A percentile compares a stretch with the other conserved stretches of the same genome.
Evolutionary conservation across 2,329 filamentous ascomycete species (phyloP).

Genomic region (Fusarium sp.): DNA sequence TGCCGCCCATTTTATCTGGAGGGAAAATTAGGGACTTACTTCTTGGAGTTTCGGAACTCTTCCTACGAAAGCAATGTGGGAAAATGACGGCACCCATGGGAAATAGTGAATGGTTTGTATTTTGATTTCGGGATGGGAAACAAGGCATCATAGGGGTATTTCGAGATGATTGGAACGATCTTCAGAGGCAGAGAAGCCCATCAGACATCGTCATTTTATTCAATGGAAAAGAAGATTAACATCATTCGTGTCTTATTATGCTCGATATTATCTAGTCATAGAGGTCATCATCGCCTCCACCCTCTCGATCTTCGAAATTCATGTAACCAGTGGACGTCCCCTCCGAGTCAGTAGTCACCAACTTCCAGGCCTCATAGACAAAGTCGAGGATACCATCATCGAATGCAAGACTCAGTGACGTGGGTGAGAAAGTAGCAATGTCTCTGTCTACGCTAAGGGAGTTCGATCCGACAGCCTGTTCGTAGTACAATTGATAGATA

Average conservation of each 20-base stretch:
- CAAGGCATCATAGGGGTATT: conserved; percentile 10
- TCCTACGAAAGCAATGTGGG: conserved; percentile 16
- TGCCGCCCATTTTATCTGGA: conserved; percentile 14
- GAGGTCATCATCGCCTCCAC: conserved; percentile 68
- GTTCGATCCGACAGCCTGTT: conserved; percentile 58
- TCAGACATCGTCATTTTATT: conserved; percentile 1
- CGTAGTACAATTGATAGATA: conserved; percentile 69
- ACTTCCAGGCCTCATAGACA: conserved; percentile 78
- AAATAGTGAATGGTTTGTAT: not conserved
- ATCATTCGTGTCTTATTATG: conserved; percentile 8
- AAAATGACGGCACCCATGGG: conserved; percentile 12
- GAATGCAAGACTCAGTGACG: conserved; percentile 77
- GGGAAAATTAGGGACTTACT: not conserved
- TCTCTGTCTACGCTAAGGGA: conserved; percentile 54
- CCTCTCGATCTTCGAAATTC: conserved; percentile 81
- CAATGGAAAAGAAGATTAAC: not conserved
- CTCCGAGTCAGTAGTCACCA: conserved; percentile 66
- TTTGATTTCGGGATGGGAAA: conserved; percentile 6
- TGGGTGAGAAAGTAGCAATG: conserved; percentile 69
- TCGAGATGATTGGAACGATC: conserved; percentile 3
- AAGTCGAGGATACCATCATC: conserved; percentile 76
- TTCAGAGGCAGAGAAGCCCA: not conserved
- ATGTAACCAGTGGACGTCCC: conserved; percentile 72
- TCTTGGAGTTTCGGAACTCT: conserved; percentile 19
- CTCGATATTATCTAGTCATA: conserved; percentile 55